phyloP scores from a whole-genome alignment of 148 eudicot species.

The Persicaria maculosa region DNA sequence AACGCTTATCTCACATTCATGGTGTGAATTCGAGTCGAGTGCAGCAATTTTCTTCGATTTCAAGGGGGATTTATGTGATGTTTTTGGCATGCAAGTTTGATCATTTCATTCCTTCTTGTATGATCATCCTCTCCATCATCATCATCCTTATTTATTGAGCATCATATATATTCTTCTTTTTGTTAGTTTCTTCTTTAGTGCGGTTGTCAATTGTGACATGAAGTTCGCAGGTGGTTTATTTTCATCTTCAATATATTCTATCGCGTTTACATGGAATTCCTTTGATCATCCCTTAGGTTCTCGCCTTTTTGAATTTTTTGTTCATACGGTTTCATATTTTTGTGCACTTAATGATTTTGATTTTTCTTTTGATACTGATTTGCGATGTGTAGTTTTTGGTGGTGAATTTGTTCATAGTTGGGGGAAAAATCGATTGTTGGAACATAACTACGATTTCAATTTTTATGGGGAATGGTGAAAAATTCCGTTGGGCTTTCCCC shows the following conservation, averaged over 20 bases:
- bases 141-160: no score
- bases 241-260: neutral
- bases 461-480: conserved; percentile 3
- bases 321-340: neutral
- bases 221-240: conserved; percentile 2
- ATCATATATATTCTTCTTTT: neutral
- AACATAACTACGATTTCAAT: neutral
- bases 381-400: conserved; percentile 16
- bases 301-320: neutral
- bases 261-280: neutral
- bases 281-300: neutral
- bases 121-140: no score
- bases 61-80: neutral
- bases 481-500: neutral
- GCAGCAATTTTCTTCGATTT: neutral
- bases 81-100: neutral
- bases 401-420: conserved; percentile 16
- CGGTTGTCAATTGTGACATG: neutral
- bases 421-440: conserved; percentile 14
- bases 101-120: neutral
- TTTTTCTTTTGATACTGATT: neutral
- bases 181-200: neutral
- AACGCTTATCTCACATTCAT: neutral
- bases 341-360: neutral
- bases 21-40: neutral